Conservation (phyloP, 805 yeast genomes). For the Dipodascus albidus region DNA sequence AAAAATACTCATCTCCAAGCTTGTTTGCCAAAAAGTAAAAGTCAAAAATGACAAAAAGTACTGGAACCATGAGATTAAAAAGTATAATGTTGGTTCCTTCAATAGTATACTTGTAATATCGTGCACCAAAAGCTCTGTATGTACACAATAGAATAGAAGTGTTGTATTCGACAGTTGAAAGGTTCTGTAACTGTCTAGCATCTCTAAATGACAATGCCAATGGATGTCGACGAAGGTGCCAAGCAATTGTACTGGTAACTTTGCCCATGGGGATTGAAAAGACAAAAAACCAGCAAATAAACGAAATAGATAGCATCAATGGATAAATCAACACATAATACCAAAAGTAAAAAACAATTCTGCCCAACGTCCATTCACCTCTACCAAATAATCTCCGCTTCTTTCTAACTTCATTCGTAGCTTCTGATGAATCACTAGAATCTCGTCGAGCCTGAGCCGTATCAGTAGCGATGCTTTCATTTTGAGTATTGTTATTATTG, state of each 20-base stretch:
- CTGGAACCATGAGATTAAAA: slow-evolving; percentile 71
- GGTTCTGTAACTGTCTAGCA: slow-evolving; percentile 19
- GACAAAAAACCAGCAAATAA: slow-evolving; percentile 69
- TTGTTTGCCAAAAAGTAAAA: slow-evolving; percentile 49
- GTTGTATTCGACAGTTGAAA: slow-evolving; percentile 25
- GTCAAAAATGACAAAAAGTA: slow-evolving; percentile 72
- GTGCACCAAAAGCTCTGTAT: slow-evolving; percentile 82
- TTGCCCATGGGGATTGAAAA: slow-evolving; percentile 93
- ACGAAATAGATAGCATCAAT: slow-evolving; percentile 39
- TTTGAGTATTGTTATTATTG: not conserved
- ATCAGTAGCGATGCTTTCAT: not conserved
- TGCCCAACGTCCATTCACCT: slow-evolving; percentile 81
- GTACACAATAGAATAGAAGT: slow-evolving; percentile 66
- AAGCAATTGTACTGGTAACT: slow-evolving; percentile 51
- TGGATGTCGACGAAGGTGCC: slow-evolving; percentile 83
- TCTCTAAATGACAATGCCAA: slow-evolving; percentile 70
- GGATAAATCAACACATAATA: slow-evolving; percentile 69
- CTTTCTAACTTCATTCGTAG: slow-evolving; percentile 3
- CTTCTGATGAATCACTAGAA: slow-evolving; percentile 5
- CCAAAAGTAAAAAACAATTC: slow-evolving; percentile 61
- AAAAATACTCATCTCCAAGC: slow-evolving; percentile 29
- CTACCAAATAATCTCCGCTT: slow-evolving; percentile 66
- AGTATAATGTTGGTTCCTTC: slow-evolving; percentile 93
- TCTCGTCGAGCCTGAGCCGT: not conserved
- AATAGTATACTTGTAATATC: slow-evolving; percentile 90